Conservation (phyloP, 164 flowering plant species). For the Nymphaea colorata region DNA sequence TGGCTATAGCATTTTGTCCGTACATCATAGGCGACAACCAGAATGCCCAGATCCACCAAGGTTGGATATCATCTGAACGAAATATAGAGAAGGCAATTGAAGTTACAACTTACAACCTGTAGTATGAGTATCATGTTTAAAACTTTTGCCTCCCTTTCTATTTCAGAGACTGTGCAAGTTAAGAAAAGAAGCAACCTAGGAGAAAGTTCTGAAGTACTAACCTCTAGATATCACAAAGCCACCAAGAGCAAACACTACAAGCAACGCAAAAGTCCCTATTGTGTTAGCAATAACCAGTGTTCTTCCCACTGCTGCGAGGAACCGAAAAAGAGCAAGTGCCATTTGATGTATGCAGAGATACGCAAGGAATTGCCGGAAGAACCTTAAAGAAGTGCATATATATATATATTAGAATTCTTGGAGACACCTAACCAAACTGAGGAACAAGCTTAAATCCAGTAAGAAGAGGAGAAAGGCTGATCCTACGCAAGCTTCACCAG, state of each 20-base stretch:
- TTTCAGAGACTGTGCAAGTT: not conserved
- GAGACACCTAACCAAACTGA: too few species aligned
- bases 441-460: not conserved
- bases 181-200: not conserved
- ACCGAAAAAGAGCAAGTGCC: constrained; percentile 45
- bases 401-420: not conserved
- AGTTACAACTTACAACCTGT: too few species aligned
- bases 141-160: not conserved
- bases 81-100: not conserved
- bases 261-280: constrained; percentile 38
- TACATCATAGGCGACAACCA: constrained; percentile 24
- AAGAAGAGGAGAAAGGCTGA: not conserved
- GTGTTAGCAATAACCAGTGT: constrained; percentile 43
- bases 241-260: constrained; percentile 32
- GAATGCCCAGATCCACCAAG: constrained; percentile 26
- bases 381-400: constrained; percentile 19
- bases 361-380: constrained; percentile 40
- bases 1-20: constrained; percentile 21
- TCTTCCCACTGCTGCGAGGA: constrained; percentile 46
- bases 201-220: constrained; percentile 7
- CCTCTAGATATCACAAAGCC: constrained; percentile 65
- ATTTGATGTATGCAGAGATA: constrained; percentile 35
- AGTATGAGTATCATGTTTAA: not conserved
- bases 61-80: constrained; percentile 16
- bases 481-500: not conserved